These are phyloP conservation scores for Eremochloa ophiuroides DNA, from an alignment of 176 grass and related monocot species.

Conservation along the genomic window DNA sequence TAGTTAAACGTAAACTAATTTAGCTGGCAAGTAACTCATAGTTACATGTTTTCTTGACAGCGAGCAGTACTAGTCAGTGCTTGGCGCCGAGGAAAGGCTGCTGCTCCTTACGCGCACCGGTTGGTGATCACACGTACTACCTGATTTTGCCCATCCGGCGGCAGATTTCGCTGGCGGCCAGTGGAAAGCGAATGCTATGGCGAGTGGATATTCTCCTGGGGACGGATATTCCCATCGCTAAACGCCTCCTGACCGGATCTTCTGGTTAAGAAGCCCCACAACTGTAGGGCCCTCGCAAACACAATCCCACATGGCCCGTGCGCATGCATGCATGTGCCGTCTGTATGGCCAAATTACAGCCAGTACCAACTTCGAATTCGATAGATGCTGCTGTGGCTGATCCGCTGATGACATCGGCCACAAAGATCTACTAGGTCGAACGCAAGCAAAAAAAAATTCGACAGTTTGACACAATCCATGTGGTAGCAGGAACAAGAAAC, in stretches of 20 bases:
- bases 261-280: neutral
- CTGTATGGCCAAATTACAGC: neutral
- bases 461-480: neutral
- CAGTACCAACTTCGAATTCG: neutral
- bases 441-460: neutral
- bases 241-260: constrained; percentile 3
- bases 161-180: neutral
- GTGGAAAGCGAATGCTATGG: constrained; percentile 2
- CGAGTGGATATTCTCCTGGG: constrained; percentile 23
- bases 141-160: neutral
- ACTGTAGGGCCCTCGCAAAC: constrained; percentile 8
- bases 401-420: neutral
- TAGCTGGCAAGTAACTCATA: too few species aligned
- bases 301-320: neutral
- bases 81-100: too few species aligned
- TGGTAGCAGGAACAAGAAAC: neutral
- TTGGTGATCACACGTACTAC: neutral
- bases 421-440: neutral
- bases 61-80: too few species aligned
- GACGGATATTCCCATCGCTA: constrained; percentile 24
- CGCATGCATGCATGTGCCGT: neutral
- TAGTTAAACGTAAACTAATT: too few species aligned
- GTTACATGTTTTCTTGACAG: too few species aligned
- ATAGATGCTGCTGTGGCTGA: too few species aligned
- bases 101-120: neutral